A percentile compares a stretch with the other conserved stretches of the same genome.
Conservation (phyloP, 73 alveolate species). For the Durusdinium trenchii region DNA sequence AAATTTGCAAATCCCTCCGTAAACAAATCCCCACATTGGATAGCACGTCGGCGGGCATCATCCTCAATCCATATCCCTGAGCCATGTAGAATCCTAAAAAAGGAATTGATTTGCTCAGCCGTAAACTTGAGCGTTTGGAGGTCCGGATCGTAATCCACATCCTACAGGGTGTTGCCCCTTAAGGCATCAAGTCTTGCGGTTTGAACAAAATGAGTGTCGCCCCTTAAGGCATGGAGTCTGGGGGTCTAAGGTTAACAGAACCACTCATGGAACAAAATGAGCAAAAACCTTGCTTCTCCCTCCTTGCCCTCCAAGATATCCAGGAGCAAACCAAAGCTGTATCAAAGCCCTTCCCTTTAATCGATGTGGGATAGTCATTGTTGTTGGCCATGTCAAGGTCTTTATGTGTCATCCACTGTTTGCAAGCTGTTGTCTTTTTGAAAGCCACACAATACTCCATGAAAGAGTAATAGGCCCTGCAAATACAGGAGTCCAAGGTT, state of each 20-base stretch:
- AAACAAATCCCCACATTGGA: not conserved
- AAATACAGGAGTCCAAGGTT: not conserved
- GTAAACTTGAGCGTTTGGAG: not conserved
- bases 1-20: slow-evolving; percentile 22
- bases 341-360: slow-evolving; percentile 32
- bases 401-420: not conserved
- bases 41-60: not conserved
- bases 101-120: not conserved
- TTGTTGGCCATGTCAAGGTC: slow-evolving; percentile 13
- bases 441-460: not conserved
- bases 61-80: not conserved
- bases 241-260: too few species aligned
- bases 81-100: not conserved
- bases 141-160: not conserved
- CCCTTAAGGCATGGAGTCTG: too few species aligned
- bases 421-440: slow-evolving; percentile 24
- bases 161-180: too few species aligned
- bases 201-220: too few species aligned
- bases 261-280: too few species aligned
- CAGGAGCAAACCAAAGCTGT: not conserved
- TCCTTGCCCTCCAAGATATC: too few species aligned
- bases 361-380: not conserved
- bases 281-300: too few species aligned
- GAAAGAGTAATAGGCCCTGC: not conserved
- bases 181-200: too few species aligned